Evolutionary conservation across 768 basidiomycete genomes (phyloP), one percentile per base, ranked within the genome.

Genomic region (Phaffia tasmanica): DNA sequence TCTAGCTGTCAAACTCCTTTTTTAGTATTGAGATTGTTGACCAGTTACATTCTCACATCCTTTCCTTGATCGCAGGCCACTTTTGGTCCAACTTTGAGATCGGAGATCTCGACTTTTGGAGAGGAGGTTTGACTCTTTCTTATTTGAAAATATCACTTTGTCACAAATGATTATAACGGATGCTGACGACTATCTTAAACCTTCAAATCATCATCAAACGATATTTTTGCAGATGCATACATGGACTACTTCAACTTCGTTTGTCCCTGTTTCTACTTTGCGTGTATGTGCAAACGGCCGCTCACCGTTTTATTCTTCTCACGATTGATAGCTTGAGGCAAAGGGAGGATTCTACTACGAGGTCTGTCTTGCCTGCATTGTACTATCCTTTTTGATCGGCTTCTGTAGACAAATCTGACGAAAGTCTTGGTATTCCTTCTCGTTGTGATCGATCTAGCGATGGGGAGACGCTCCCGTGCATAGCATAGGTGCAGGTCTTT

Each of bases 61-160:
- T 15, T 54, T 54, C 53, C 15, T 54, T 23, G 9, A 54, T 54
- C 53, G n/a, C 53, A 23, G 53, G 25, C 35, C 64, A 62, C 89
- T 88, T 89, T 79, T 92, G 89, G 89, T 88, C 85, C 71, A 95
- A 93, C 76, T 94, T 95, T 72, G 91, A 94, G 75, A 94, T 95
- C 67, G 91, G 63, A 19, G 81, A 85, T 72, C 81, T 93, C 68
- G 85, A 89, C 68, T 83, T 93, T 68, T 92, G 88, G 88, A 80
- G 89, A 72, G 78, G 85, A 16, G 85, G 89, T 68, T 84, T 85
- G 5, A 18, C 35, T 2, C 23, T 30, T 62, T 14, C 16, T 11
- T 21, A 32, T 11, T 5, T 48, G n/a, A 18, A 3, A n/a, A 5
- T 5, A 7, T 8, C 48, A 30, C 50, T 35, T 53, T 51, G 21